Evolutionary conservation across 2,329 filamentous ascomycete genomes (phyloP), one percentile per base, ranked within the genome.

Genomic region (Aspergillus thermomutatus): DNA sequence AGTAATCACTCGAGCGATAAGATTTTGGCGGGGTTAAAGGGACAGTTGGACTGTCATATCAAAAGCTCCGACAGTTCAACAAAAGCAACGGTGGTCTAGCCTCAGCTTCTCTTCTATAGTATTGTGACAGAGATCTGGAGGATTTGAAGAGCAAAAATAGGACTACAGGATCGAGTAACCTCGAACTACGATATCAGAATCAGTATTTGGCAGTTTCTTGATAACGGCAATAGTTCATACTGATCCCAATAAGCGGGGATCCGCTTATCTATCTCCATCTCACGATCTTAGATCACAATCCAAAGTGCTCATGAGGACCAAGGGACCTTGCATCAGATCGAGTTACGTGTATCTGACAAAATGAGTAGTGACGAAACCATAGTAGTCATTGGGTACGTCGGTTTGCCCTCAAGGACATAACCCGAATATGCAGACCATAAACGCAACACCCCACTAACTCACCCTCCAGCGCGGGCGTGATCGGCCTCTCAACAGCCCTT

Each of bases 401-500:
- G 50, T 19, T 23, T 31, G 19, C 27, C 43, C 9, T 19, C n/a
- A n/a, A n/a, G n/a, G n/a, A n/a, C n/a, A 46, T n/a, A 31, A 27
- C 43, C 51, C 56, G 41, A 54, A 28, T 58, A 54, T n/a, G n/a
- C n/a, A n/a, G n/a, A n/a, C n/a, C n/a, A n/a, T n/a, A n/a, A n/a
- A n/a, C n/a, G n/a, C n/a, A n/a, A n/a, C n/a, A n/a, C n/a, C n/a
- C n/a, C n/a, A 58, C 56, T 50, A 45, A 64, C 25, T 17, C n/a
- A 34, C 28, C n/a, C n/a, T 17, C 45, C 52, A 77, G 75, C 45
- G 74, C 75, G 19, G 75, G 75, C 3, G 69, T 77, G 1, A 66
- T 76, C 50, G 75, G 75, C 17, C 69, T 77, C 45, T 64, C 73
- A 25, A 71, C 71, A 11, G 75, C 75, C 2, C 63, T 75, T 10